Evolutionary conservation across 352 stramenopile species (phyloP).

Genomic region (Globisporangium middletonii): DNA sequence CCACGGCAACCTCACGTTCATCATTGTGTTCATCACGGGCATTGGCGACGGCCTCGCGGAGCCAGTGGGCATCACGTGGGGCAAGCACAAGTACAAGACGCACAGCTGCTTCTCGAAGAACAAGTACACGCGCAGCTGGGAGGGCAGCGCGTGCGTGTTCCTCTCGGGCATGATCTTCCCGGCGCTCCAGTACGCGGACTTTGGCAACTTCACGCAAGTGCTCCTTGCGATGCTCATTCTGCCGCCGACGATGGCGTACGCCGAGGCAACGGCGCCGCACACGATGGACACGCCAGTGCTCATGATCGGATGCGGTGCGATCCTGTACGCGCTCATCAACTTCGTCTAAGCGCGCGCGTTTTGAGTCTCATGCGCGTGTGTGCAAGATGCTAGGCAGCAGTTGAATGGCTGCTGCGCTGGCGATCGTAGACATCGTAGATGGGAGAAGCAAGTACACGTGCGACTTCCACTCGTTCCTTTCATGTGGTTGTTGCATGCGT

Average conservation of each 20-base stretch:
- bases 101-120: conserved; percentile 56
- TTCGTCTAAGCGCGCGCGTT: conserved; percentile 5
- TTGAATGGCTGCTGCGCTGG: not conserved
- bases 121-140: conserved; percentile 44
- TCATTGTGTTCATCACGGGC: conserved; percentile 78
- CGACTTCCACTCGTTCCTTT: not conserved
- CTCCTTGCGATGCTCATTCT: conserved; percentile 72
- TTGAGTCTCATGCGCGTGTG: not conserved
- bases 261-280: conserved; percentile 73
- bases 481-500: not conserved
- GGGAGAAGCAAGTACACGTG: not conserved
- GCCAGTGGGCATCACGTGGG: conserved; percentile 74
- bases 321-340: conserved; percentile 62
- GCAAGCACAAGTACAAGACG: conserved; percentile 85
- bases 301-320: conserved; percentile 70
- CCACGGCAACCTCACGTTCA: conserved; percentile 55
- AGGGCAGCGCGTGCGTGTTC: conserved; percentile 77
- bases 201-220: conserved; percentile 75
- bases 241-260: conserved; percentile 77
- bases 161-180: conserved; percentile 65
- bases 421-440: not conserved
- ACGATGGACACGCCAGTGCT: conserved; percentile 84
- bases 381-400: not conserved
- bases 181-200: conserved; percentile 56
- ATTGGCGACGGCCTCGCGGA: conserved; percentile 75